Percentiles rank a stretch among this genome's conserved stretches.
These are phyloP conservation scores for Chlorella ohadii DNA, from an alignment of 139 green algal genomes.

Conservation along the genomic window DNA sequence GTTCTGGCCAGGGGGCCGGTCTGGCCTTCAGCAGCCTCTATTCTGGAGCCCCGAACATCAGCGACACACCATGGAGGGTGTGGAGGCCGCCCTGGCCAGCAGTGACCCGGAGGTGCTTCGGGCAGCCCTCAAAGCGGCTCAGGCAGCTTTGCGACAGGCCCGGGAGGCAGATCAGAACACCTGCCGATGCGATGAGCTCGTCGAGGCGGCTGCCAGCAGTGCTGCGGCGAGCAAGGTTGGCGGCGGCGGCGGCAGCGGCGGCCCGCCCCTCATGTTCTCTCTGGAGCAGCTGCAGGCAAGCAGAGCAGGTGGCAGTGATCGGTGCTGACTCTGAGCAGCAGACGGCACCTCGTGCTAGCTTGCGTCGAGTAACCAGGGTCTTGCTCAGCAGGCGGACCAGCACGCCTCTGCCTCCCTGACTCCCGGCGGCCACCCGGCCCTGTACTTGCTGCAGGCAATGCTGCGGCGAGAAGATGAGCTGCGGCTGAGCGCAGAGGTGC, in stretches of 20 bases:
- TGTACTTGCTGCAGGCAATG: background rate
- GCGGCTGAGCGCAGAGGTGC: background rate
- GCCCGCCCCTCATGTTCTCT: background rate
- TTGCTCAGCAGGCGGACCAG: too few species aligned
- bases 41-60: too few species aligned
- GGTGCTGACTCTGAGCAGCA: too few species aligned
- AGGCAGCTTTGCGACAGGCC: background rate
- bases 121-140: background rate
- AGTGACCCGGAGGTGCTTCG: background rate
- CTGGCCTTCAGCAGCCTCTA: too few species aligned
- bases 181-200: background rate
- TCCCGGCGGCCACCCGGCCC: too few species aligned
- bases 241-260: background rate
- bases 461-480: conserved; percentile 4
- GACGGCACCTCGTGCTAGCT: too few species aligned
- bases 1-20: too few species aligned
- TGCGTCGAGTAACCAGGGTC: too few species aligned
- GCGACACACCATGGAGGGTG: background rate
- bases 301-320: too few species aligned
- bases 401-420: too few species aligned
- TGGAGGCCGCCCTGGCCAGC: background rate
- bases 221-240: background rate
- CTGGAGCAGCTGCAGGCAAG: background rate
- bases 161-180: background rate
- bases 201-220: background rate